Evolutionary conservation across 2,329 filamentous ascomycete genomes (phyloP).

Genomic region (Cladophialophora yegresii): DNA sequence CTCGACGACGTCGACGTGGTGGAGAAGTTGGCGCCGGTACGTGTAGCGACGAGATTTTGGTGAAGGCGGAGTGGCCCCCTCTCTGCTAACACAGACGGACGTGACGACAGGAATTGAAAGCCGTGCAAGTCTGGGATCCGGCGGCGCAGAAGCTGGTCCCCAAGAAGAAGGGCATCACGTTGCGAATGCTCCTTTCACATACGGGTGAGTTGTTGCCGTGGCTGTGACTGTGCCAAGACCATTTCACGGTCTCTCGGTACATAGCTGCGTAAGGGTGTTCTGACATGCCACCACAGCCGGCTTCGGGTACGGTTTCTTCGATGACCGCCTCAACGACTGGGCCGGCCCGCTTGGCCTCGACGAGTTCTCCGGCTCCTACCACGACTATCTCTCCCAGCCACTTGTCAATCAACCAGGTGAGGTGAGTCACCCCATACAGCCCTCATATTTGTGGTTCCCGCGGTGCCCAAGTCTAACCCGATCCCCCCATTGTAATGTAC

Average conservation of each 20-base stretch:
- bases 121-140: slow-evolving; percentile 49
- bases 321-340: slow-evolving; percentile 46
- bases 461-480: too few species aligned
- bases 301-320: slow-evolving; percentile 53
- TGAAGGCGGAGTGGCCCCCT: too few species aligned
- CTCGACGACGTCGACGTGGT: slow-evolving; percentile 54
- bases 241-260: too few species aligned
- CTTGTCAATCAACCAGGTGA: slow-evolving; percentile 66
- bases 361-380: slow-evolving; percentile 55
- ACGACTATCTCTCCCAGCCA: slow-evolving; percentile 54
- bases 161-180: slow-evolving; percentile 50
- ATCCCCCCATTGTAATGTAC: too few species aligned
- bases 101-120: slow-evolving; percentile 49
- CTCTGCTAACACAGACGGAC: neutral
- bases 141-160: slow-evolving; percentile 39
- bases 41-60: too few species aligned
- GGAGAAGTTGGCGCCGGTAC: slow-evolving; percentile 47
- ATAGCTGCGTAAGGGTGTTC: neutral
- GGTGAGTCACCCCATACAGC: too few species aligned
- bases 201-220: slow-evolving; percentile 42
- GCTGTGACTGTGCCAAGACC: too few species aligned
- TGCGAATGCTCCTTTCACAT: slow-evolving; percentile 55
- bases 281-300: slow-evolving; percentile 29
- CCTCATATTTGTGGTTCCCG: too few species aligned
- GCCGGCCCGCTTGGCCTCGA: slow-evolving; percentile 55